Base-by-base conservation (phyloP, 352 stramenopile species). In the Pythium rhizo-oryzae region DNA sequence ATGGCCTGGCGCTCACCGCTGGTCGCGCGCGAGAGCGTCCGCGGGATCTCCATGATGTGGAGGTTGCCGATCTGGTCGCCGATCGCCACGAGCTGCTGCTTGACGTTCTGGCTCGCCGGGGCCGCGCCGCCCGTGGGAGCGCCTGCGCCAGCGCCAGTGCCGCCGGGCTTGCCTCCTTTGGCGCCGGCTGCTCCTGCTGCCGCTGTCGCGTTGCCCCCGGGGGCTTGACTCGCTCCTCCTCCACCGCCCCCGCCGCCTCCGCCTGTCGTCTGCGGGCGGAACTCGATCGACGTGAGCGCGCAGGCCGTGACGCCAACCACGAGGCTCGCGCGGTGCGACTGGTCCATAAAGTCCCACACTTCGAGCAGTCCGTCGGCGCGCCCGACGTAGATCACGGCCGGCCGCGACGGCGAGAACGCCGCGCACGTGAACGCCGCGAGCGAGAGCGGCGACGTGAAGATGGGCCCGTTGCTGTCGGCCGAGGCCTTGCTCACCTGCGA, bases 261-360 rank as follows among this genome's bases (percentile, higher is more conserved):
- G 18, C 62, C 70, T 28, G 61, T 62, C 8, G 30, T 53, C n/a
- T 65, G 60, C 21, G 80, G 75, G 18, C 84, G 79, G 70, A 96
- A 94, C 67, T 94, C 78, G 57, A 94, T 88, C 0, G 87, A 91
- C n/a, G 91, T 98, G 6, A 98, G 84, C 24, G 86, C 79, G 43
- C 85, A 97, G 3, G 91, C 89, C 30, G 92, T 92, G 72, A 97
- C 85, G 19, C 85, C 84, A 41, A 94, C 80, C 2, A 82, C 86
- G 13, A 95, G 76, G 54, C 82, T 96, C 11, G 87, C 86, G 18
- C 84, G 87, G 54, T 98, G 92, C 16, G 88, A 96, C 66, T 96
- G 89, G 65, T 98, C 94, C 60, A 96, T 85, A 53, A 98, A 96
- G 67, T 98, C 94, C 94, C 93, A 98, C 46, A 98, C 89, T 66